phyloP scores from a whole-genome alignment of 257 asterid species.

The Sherardia arvensis region DNA sequence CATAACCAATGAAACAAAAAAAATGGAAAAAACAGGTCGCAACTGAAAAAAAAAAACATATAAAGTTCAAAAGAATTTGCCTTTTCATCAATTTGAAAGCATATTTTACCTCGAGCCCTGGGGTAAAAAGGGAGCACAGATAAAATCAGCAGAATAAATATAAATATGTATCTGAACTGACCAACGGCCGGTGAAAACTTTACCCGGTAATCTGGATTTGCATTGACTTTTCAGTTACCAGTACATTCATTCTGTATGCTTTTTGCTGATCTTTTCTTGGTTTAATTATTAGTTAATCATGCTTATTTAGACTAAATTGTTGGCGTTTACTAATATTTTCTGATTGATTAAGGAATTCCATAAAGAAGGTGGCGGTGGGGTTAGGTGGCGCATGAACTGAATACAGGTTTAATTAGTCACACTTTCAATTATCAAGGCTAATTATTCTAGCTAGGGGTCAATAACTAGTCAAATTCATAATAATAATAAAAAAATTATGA shows the following conservation, averaged over 20 bases:
- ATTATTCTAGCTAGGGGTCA: too few species aligned
- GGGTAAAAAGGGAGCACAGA: background rate
- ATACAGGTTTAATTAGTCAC: background rate
- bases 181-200: background rate
- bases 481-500: too few species aligned
- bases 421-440: background rate
- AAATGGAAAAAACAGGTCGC: background rate
- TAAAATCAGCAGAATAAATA: background rate
- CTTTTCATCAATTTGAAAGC: conserved; percentile 7
- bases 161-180: conserved; percentile 3
- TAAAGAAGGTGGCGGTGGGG: background rate
- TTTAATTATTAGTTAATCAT: background rate
- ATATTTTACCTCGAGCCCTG: conserved; percentile 20
- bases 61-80: background rate
- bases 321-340: background rate
- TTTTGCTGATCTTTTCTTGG: background rate
- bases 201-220: conserved; percentile 14
- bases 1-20: too few species aligned
- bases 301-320: background rate
- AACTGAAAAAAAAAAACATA: background rate
- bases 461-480: too few species aligned
- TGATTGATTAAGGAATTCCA: background rate
- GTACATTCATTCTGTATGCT: background rate
- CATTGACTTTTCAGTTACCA: conserved; percentile 8
- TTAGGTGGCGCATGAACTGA: conserved; percentile 6